Percentiles rank a stretch among this genome's conserved stretches.
These are phyloP conservation scores for Ormosia emarginata DNA, from an alignment of 306 rosid genomes.

Conservation along the genomic window DNA sequence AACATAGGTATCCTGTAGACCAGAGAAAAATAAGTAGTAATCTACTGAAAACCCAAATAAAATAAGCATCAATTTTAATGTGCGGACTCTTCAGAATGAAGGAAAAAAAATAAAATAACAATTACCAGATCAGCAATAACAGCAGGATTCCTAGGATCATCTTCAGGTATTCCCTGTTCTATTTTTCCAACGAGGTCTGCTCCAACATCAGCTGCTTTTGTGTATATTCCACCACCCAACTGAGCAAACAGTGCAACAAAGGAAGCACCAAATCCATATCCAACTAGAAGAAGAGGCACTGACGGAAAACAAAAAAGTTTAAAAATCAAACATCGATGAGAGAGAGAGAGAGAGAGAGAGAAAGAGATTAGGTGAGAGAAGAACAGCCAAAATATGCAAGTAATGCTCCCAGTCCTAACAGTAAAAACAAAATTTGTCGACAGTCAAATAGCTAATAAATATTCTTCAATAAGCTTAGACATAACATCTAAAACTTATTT, in stretches of 20 bases:
- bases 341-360: not conserved
- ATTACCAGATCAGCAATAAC: conserved; percentile 98
- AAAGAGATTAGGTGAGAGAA: conserved; percentile 4
- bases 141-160: conserved; percentile 98
- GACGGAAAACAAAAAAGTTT: conserved; percentile 27
- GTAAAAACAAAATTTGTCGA: not conserved
- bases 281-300: conserved; percentile 99
- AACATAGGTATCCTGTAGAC: not conserved
- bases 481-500: conserved; percentile 8
- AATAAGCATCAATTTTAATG: not conserved
- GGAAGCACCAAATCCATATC: conserved; percentile 98
- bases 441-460: not conserved
- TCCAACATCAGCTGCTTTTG: conserved; percentile 99
- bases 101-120: conserved; percentile 18
- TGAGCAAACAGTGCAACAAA: conserved; percentile 97
- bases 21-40: not conserved
- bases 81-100: conserved; percentile 2
- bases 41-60: conserved; percentile 13
- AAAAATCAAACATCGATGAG: conserved; percentile 14
- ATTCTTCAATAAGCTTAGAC: not conserved
- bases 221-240: conserved; percentile 96
- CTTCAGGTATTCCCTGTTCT: conserved; percentile 99
- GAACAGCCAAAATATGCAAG: not conserved
- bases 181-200: conserved; percentile 99
- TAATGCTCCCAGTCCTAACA: not conserved